Evolutionary conservation across 1,284 basidiomycete species (phyloP), one percentile per base, ranked within the genome.

Genomic region (Ganoderma leucocontextum): DNA sequence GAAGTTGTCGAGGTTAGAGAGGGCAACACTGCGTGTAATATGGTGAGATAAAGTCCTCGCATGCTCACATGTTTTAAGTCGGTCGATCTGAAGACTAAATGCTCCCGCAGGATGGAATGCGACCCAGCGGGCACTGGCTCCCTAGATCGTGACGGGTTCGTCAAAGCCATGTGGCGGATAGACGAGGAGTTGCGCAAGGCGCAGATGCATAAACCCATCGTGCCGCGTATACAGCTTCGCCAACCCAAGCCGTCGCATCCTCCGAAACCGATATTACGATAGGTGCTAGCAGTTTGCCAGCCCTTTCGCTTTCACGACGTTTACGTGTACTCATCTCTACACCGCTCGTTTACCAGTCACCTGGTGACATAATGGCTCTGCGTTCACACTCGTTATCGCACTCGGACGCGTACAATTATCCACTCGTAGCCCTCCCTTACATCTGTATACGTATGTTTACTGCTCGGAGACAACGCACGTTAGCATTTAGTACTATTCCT

Each of bases 131-230:
- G 81, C 2, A 81, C 78, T 39, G 91, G 91, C 8, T 83, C 82
- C 35, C 82, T 95, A 15, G 86, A 89, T 72, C 81, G 86, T 5
- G 91, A 92, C 12, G 82, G 81, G 19, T 95, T 95, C 75, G 85
- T 88, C 38, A 85, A 83, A 67, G 94, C 92, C 49, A 94, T 94
- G 92, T 93, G 92, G 92, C 85, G 87, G 25, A 92, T 95, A 44
- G 93, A 95, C 79, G 92, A 94, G 77, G 93, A 94, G 74, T 84
- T 95, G n/a, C 83, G 90, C 17, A 85, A 86, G 58, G 83, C 85
- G 17, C 87, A 89, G 72, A 76, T 85, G 47, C 59, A 67, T 35
- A 70, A 58, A 53, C 67, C 70, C 59, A 57, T 67, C 25, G 44
- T 62, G 41, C 72, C 72, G 17, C 62, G 67, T 62, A 59, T 72